These are phyloP conservation scores for Malus orientalis DNA, from an alignment of 306 rosid species.

Conservation along the genomic window DNA sequence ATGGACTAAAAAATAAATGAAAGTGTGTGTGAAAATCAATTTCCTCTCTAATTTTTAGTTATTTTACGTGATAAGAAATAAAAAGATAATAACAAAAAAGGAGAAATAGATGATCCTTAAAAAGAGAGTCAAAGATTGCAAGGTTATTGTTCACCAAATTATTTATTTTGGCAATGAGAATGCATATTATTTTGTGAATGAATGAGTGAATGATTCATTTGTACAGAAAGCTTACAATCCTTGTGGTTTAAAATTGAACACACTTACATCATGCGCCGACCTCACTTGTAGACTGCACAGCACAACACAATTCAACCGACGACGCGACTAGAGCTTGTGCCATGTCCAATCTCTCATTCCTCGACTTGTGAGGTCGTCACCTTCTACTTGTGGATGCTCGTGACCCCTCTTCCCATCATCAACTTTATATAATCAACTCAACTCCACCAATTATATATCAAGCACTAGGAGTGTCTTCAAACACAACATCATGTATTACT, in stretches of 20 bases:
- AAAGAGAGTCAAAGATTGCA: too few relatives aligned
- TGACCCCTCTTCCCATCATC: background rate
- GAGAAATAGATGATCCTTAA: too few relatives aligned
- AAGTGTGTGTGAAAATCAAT: background rate
- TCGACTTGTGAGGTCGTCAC: background rate
- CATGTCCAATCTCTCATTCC: background rate
- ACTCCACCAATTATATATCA: background rate
- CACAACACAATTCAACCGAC: background rate
- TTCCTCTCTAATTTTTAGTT: background rate
- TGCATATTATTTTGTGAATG: too few relatives aligned
- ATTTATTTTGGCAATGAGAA: too few relatives aligned
- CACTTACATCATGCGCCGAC: conserved; percentile 36
- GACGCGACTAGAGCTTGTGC: background rate
- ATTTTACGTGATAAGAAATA: too few relatives aligned
- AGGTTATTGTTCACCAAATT: too few relatives aligned
- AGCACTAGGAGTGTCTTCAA: too few relatives aligned
- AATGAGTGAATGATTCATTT: background rate
- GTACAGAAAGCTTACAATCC: conserved; percentile 10
- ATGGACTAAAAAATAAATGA: too few relatives aligned
- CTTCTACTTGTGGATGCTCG: background rate
- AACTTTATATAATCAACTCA: background rate
- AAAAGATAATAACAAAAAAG: too few relatives aligned
- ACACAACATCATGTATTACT: too few relatives aligned
- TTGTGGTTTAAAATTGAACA: conserved; percentile 25
- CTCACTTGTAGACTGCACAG: conserved; percentile 22